These are phyloP conservation scores for Schizosaccharomyces octosporus DNA, from an alignment of 805 yeast genomes.

Conservation along the genomic window DNA sequence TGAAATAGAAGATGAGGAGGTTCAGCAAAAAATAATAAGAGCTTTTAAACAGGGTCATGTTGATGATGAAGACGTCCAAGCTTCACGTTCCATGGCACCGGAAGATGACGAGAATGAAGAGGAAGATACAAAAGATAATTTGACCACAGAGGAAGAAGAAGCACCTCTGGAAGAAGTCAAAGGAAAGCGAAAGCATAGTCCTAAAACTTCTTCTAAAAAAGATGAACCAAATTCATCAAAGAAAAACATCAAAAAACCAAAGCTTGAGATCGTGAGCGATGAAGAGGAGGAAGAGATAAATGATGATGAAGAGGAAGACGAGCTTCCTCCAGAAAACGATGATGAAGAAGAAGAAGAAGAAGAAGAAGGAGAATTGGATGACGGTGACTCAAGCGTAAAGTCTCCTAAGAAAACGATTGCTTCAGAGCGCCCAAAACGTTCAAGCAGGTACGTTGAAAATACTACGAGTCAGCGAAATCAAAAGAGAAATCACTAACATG, in stretches of 20 bases:
- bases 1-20: neutral
- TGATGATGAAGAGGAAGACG: neutral
- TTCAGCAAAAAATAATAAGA: neutral
- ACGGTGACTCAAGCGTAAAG: neutral
- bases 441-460: neutral
- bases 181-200: neutral
- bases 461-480: neutral
- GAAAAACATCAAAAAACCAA: neutral
- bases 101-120: neutral
- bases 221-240: neutral
- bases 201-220: neutral
- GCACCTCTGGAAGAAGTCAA: neutral
- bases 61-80: neutral
- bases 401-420: neutral
- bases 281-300: neutral
- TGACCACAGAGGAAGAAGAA: neutral
- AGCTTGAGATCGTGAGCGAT: neutral
- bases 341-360: neutral
- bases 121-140: neutral
- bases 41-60: slow-evolving; percentile 1
- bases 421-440: neutral
- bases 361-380: neutral
- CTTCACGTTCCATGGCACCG: neutral
- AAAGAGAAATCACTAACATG: neutral
- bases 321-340: neutral